Evolutionary conservation across 768 basidiomycete species (phyloP), one percentile per base, ranked within the genome.

Genomic region (Lepiota subincarnata): DNA sequence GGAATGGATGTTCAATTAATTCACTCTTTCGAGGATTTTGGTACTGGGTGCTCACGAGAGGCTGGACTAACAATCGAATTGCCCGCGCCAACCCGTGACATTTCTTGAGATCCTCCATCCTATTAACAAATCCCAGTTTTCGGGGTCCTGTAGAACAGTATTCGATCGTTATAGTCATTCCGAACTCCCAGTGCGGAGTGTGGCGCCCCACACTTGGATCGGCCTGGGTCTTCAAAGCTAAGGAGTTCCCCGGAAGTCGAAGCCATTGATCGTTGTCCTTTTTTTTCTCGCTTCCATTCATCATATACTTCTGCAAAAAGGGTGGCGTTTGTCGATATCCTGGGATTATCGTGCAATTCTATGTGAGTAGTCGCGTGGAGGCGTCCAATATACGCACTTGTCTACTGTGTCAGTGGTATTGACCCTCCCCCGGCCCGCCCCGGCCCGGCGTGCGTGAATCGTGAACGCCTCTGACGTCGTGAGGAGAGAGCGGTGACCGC

Each of bases 181-280:
- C 28, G 2, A 64, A 31, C 53, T 67, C 65, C 22, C 53, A 56
- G 48, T 66, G 68, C 26, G 65, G 58, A 0, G 64, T 39, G 31
- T 43, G 39, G 14, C 55, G 51, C 0, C 66, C 66, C 2, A 64
- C 57, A 6, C 63, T 53, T 6, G 63, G 63, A 50, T 69, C 66
- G 2, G 28, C 40, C 22, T 57, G 39, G 6, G 24, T 19, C 13
- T 42, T 45, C 6, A 55, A 55, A 11, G 50, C 37, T 2, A 50
- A 35, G 7, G 55, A 40, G 22, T 46, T 51, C 3, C 26, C 45
- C 6, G 57, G 54, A 12, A 68, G 48, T 11, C 68, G 53, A 8
- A 61, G 24, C 55, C 56, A 13, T 50, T 51, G 18, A 52, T 48
- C 36, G 62, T 38, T 3, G 57, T 1, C 63, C 63, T 10, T 51